Conservation (phyloP, 2,329 filamentous ascomycete genomes). For the Aspergillus intermedius region DNA sequence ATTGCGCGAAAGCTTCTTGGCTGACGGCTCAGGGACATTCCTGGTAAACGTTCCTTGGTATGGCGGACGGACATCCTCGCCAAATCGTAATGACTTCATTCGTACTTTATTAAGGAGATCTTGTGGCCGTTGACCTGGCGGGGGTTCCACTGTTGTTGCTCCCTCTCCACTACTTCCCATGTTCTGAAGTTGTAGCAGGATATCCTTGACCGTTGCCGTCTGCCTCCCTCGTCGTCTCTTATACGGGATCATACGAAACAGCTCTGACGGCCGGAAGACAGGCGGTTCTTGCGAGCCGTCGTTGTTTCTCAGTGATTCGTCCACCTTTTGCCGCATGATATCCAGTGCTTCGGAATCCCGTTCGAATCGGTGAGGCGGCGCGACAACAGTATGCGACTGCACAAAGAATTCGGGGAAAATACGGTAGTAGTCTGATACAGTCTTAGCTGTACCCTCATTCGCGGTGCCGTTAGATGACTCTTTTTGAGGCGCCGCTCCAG, state of each 20-base stretch:
- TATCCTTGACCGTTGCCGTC: constrained; percentile 48
- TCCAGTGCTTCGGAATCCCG: constrained; percentile 53
- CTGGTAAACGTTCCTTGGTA: constrained; percentile 59
- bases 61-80: constrained; percentile 57
- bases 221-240: constrained; percentile 26
- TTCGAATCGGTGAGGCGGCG: constrained; percentile 48
- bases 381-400: constrained; percentile 65
- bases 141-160: constrained; percentile 10
- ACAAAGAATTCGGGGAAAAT: constrained; percentile 77
- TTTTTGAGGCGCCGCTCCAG: constrained; percentile 26
- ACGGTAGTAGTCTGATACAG: constrained; percentile 55
- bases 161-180: constrained; percentile 30
- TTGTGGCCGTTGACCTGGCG: constrained; percentile 25
- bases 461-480: constrained; percentile 5
- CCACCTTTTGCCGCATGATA: constrained; percentile 48
- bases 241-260: constrained; percentile 36
- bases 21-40: constrained; percentile 32
- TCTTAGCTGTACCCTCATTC: constrained; percentile 16
- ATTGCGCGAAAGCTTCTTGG: constrained; percentile 47
- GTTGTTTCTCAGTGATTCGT: constrained; percentile 29
- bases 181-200: constrained; percentile 52
- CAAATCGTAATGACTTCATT: constrained; percentile 55
- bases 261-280: constrained; percentile 27
- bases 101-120: constrained; percentile 43
- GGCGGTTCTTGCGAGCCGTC: constrained; percentile 8